phyloP scores from a whole-genome alignment of 129 eudicot species.

The Flaveria trinervia region DNA sequence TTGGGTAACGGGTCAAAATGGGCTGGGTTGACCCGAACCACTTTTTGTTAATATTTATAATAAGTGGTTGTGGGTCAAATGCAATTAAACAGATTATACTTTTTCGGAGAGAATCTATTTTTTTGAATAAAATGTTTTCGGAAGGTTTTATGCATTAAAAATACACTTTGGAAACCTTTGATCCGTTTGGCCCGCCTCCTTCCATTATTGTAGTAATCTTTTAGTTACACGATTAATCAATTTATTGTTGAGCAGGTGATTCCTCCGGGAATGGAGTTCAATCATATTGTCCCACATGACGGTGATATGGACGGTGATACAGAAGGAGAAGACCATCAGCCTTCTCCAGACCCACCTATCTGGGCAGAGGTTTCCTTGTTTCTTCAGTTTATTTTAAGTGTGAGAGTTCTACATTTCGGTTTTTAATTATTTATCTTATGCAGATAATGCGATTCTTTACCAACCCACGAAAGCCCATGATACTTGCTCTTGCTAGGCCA shows the following conservation, averaged over 20 bases:
- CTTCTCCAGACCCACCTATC: constrained; percentile 91
- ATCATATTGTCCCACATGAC: constrained; percentile 93
- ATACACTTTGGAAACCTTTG: not conserved
- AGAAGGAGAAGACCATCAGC: constrained; percentile 80
- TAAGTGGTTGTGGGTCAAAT: not conserved
- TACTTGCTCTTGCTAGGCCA: constrained; percentile 98
- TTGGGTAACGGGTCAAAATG: constrained; percentile 4
- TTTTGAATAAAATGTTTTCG: not conserved
- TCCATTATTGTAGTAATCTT: not conserved
- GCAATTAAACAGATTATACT: not conserved
- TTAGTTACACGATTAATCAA: constrained; percentile 15
- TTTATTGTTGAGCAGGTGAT: constrained; percentile 61
- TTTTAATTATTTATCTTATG: constrained; percentile 20
- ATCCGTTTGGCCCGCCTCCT: not conserved
- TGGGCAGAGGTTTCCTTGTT: constrained; percentile 76
- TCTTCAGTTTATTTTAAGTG: constrained; percentile 6
- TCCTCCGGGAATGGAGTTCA: constrained; percentile 99
- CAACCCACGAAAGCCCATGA: constrained; percentile 98
- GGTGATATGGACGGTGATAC: constrained; percentile 89
- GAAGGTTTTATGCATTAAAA: constrained; percentile 4
- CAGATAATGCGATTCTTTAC: constrained; percentile 99
- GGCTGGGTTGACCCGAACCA: not conserved
- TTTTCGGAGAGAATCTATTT: not conserved
- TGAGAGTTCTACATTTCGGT: not conserved
- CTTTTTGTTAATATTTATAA: not conserved